Evolutionary conservation across 2,329 filamentous ascomycete genomes (phyloP), one percentile per base, ranked within the genome.

Genomic region (Hypomyces rosellus): DNA sequence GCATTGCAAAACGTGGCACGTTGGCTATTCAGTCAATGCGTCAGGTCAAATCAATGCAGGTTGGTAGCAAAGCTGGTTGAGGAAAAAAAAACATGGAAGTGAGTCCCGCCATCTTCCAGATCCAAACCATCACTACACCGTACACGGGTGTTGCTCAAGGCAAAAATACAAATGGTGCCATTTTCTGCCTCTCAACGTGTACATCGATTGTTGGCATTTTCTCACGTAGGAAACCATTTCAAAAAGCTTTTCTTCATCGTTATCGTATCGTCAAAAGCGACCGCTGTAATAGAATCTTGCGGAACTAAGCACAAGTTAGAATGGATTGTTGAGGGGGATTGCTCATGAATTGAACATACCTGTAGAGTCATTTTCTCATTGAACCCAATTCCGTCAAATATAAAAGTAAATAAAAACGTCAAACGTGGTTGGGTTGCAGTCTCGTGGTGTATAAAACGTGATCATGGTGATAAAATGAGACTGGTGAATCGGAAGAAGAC

Each of bases 381-480:
- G 20, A 37, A 39, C 36, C 45, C 41, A 45, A 45, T 44, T 33
- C 14, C 36, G 12, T 33, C 33, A 30, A 3, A 30, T 5, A 39
- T 45, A 33, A 41, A 48, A n/a, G n/a, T n/a, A n/a, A n/a, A n/a
- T n/a, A n/a, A n/a, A 48, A 25, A 45, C 46, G 45, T 51, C 14
- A 51, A 48, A 44, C 39, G 45, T 53, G 38, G 34, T 53, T 45
- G 25, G 34, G 33, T 36, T 48, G 48, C 48, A 53, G 48, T 53
- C 51, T 53, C 53, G 43, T 52, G 38, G 42, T 50, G 38, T 41
- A 50, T 46, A 34, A 59, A 59, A 57, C 57, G 56, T 59, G 57
- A 49, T 57, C 50, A 55, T 51, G 47, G 46, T 20, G 40, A 46
- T 45, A 49, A 54, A 44, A 43, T 45, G 45, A 42, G 48, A 44